Evolutionary conservation across 805 yeast species (phyloP).

Genomic region (Ogataea paraovalis): DNA sequence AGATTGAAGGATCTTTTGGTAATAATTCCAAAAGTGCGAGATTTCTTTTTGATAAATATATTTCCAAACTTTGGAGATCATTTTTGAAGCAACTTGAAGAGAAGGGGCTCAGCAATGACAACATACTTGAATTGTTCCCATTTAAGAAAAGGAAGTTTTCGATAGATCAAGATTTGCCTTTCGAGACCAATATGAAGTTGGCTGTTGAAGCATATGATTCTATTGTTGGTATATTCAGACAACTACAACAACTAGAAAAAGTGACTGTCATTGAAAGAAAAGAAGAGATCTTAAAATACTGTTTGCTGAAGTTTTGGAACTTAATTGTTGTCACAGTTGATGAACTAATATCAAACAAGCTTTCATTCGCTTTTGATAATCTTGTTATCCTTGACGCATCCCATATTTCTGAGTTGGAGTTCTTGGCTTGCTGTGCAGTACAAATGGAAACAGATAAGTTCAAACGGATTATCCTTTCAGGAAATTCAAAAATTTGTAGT

Average conservation of each 20-base stretch:
- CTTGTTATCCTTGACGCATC: constrained; percentile 34
- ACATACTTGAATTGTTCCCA: constrained; percentile 25
- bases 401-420: constrained; percentile 29
- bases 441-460: constrained; percentile 7
- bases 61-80: constrained; percentile 18
- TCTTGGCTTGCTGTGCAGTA: constrained; percentile 26
- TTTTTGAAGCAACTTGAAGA: constrained; percentile 23
- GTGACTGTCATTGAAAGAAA: background rate
- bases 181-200: constrained; percentile 4
- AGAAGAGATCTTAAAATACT: background rate
- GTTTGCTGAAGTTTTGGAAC: background rate
- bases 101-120: constrained; percentile 18
- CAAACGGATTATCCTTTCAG: constrained; percentile 32
- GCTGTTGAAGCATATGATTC: constrained; percentile 7
- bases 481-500: constrained; percentile 25
- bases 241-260: constrained; percentile 8
- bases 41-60: constrained; percentile 27
- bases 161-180: constrained; percentile 10
- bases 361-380: constrained; percentile 20
- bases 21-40: constrained; percentile 35
- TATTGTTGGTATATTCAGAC: constrained; percentile 10
- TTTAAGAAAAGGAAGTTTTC: constrained; percentile 24
- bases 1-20: constrained; percentile 34
- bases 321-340: constrained; percentile 3
- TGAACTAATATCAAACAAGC: constrained; percentile 1